Conservation (phyloP, 208 protist genomes). For the Acanthamoeba sp. region DNA sequence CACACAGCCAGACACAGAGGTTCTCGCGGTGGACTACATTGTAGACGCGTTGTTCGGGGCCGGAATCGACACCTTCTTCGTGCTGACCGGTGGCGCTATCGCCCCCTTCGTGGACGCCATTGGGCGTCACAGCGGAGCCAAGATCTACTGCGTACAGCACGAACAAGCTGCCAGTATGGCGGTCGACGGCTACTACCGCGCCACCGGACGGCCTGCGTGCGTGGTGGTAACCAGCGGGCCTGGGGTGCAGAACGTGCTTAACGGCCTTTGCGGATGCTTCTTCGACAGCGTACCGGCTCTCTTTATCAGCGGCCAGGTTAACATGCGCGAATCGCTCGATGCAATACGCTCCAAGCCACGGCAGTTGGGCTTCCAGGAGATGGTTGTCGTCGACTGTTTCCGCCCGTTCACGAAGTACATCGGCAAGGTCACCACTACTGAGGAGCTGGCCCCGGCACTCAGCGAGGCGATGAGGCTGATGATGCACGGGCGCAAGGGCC, state of each 20-base stretch:
- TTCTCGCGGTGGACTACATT: slow-evolving; percentile 4
- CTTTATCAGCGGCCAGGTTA: slow-evolving; percentile 22
- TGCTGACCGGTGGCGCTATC: slow-evolving; percentile 6
- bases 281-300: not conserved
- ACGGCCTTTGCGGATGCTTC: slow-evolving; percentile 14
- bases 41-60: not conserved
- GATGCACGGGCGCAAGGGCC: slow-evolving; percentile 2
- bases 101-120: slow-evolving; percentile 28
- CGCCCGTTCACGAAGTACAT: slow-evolving; percentile 18
- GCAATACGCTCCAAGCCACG: not conserved
- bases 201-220: not conserved
- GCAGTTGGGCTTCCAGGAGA: slow-evolving; percentile 13
- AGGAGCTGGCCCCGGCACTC: not conserved
- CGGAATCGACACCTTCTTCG: slow-evolving; percentile 7
- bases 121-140: not conserved
- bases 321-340: not conserved
- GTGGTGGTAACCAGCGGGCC: slow-evolving; percentile 6
- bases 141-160: not conserved
- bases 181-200: not conserved
- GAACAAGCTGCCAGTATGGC: slow-evolving; percentile 16
- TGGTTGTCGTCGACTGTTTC: not conserved
- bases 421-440: not conserved
- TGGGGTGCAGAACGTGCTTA: slow-evolving; percentile 1
- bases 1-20: slow-evolving; percentile 3
- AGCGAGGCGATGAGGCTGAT: not conserved